A percentile compares a stretch with the other conserved stretches of the same genome.
Conservation (phyloP, 73 alveolate genomes). For the Durusdinium trenchii region DNA sequence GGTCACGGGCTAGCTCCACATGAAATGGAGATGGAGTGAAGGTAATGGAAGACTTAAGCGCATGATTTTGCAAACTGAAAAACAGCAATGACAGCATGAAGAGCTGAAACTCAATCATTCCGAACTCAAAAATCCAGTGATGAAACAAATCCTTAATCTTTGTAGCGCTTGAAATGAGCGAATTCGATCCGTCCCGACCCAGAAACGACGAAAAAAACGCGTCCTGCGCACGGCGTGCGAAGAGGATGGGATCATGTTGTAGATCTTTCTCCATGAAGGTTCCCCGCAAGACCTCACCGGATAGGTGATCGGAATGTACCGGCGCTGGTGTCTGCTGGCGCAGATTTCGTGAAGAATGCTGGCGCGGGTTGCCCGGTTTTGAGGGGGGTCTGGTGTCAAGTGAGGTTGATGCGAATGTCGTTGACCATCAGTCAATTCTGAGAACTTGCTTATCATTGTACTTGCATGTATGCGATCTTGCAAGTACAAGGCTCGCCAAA, state of each 20-base stretch:
- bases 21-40: neutral
- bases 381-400: too few species aligned
- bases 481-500: too few species aligned
- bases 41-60: neutral
- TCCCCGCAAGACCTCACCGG: conserved; percentile 47
- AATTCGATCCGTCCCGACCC: too few species aligned
- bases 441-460: too few species aligned
- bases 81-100: too few species aligned
- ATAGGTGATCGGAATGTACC: neutral
- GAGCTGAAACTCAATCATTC: neutral
- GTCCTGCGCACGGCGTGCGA: conserved; percentile 84
- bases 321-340: neutral
- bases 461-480: too few species aligned
- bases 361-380: too few species aligned
- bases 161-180: too few species aligned
- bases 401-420: too few species aligned
- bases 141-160: neutral
- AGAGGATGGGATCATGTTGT: conserved; percentile 50
- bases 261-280: conserved; percentile 63
- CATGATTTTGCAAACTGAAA: neutral
- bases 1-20: neutral
- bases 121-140: neutral
- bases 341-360: too few species aligned
- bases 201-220: too few species aligned
- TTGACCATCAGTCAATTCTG: too few species aligned